Base-by-base conservation (phyloP, 257 asterid genomes). In the Capsicum pubescens region DNA sequence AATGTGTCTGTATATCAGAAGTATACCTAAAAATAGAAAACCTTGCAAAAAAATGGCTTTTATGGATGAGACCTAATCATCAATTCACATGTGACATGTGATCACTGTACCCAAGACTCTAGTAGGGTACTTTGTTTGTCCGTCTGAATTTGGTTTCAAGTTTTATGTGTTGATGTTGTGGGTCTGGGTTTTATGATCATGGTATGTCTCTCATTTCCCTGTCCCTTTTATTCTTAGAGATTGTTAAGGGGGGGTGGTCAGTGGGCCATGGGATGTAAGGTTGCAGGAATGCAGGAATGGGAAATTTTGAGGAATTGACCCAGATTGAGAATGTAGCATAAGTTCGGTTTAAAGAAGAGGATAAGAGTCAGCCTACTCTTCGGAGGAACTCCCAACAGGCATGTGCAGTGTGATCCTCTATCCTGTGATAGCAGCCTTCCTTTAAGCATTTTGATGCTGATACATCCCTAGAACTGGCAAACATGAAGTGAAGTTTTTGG, bases 401-500 rank as follows among this genome's bases (percentile, higher is more conserved):
- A 71, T 71, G 80, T 5, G 80, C 80, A n/a, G 59, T 52, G 16
- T 71, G 39, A 67, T 67, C 11, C 50, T 67, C 50, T 14, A 35
- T 67, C 32, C 46, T 79, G 58, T n/a, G 39, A 19, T n/a, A 46
- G 80, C 36, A 72, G 48, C 77, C 84, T 81, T 63, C 46, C 48
- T 81, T 81, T 54, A 21, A 63, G 77, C 52, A 61, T 60, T 82
- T 82, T 14, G 60, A 74, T 8, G 81, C 61, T 74, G 61, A 32
- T 74, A 74, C 81, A 74, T 74, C 61, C 44, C 81, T 16, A 48
- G 26, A 74, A 19, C 13, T 74, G 44, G 21, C 50, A 8, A 21
- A 48, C 21, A 74, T 13, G 58, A 71, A 71, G 58, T 19, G 58
- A 46, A 46, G n/a, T 48, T 50, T 74, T 74, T 50, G 44, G 81